Percentiles rank a stretch among this genome's conserved stretches.
Evolutionary conservation across 768 basidiomycete species (phyloP).

Genomic region (Austroboletus eburneus): DNA sequence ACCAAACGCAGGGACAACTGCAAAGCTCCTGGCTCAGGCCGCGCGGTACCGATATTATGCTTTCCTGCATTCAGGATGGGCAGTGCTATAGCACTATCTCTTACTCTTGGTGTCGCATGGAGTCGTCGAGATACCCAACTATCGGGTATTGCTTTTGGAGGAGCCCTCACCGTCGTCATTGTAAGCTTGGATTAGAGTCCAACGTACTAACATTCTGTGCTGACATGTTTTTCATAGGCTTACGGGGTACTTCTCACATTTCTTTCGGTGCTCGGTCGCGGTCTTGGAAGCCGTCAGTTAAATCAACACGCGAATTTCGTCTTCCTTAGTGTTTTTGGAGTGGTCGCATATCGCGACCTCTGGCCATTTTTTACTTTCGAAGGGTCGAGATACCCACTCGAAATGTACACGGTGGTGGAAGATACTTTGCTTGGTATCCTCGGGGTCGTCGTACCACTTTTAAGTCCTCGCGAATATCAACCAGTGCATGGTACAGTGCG

Average conservation of each 20-base stretch:
- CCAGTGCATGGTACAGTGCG: slow-evolving; percentile 1
- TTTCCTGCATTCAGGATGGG: not conserved
- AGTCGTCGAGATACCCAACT: not conserved
- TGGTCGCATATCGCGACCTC: slow-evolving; percentile 1
- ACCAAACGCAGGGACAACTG: not conserved
- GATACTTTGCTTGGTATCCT: slow-evolving; percentile 2
- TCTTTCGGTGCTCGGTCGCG: not conserved
- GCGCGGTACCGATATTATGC: not conserved
- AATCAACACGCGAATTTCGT: slow-evolving; percentile 15
- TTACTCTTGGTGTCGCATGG: slow-evolving; percentile 1
- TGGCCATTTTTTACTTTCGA: slow-evolving; percentile 8
- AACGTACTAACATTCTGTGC: not conserved
- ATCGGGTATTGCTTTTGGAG: not conserved
- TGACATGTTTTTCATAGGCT: not conserved
- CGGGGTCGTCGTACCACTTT: slow-evolving; percentile 6
- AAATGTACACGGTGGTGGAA: not conserved
- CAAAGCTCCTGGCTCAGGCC: not conserved
- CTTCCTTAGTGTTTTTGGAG: slow-evolving; percentile 2
- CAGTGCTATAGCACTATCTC: not conserved
- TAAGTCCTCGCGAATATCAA: slow-evolving; percentile 1
- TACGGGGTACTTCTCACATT: slow-evolving; percentile 8
- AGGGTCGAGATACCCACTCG: not conserved
- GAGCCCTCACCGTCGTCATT: not conserved
- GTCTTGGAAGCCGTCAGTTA: not conserved
- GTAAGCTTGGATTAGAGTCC: not conserved